A percentile compares a stretch with the other conserved stretches of the same genome.
phyloP scores from a whole-genome alignment of 805 yeast species.

The Kluyveromyces dobzhanskii region DNA sequence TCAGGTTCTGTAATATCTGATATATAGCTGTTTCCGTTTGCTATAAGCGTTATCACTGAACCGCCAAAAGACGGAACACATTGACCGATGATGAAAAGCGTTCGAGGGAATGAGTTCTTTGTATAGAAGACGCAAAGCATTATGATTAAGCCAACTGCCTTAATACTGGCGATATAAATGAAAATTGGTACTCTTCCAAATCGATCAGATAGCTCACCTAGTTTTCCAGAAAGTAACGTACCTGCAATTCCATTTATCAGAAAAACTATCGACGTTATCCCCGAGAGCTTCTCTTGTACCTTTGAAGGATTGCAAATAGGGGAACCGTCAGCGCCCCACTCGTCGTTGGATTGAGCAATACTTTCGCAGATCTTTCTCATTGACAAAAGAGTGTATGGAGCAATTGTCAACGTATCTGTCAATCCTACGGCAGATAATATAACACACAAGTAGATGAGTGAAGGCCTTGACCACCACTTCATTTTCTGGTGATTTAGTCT shows the following conservation, averaged over 20 bases:
- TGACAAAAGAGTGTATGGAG: constrained; percentile 32
- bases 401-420: constrained; percentile 31
- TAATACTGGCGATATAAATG: constrained; percentile 24
- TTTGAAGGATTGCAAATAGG: constrained; percentile 30
- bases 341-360: constrained; percentile 25
- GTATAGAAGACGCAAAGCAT: constrained; percentile 26
- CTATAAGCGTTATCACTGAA: constrained; percentile 45
- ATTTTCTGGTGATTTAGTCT: constrained; percentile 35
- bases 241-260: constrained; percentile 38
- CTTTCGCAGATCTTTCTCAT: constrained; percentile 36
- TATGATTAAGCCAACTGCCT: constrained; percentile 16
- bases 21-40: constrained; percentile 59
- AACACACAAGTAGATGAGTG: constrained; percentile 34
- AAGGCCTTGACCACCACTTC: constrained; percentile 50
- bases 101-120: constrained; percentile 30
- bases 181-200: constrained; percentile 52
- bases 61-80: constrained; percentile 52
- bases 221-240: constrained; percentile 48
- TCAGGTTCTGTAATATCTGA: constrained; percentile 63
- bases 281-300: constrained; percentile 40
- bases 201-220: constrained; percentile 57
- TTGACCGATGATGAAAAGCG: constrained; percentile 36
- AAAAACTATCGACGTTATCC: constrained; percentile 38
- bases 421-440: constrained; percentile 37
- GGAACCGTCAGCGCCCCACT: constrained; percentile 20